These are phyloP conservation scores for Bonia amplexicaulis DNA, from an alignment of 176 grass and related monocot species.

Conservation along the genomic window DNA sequence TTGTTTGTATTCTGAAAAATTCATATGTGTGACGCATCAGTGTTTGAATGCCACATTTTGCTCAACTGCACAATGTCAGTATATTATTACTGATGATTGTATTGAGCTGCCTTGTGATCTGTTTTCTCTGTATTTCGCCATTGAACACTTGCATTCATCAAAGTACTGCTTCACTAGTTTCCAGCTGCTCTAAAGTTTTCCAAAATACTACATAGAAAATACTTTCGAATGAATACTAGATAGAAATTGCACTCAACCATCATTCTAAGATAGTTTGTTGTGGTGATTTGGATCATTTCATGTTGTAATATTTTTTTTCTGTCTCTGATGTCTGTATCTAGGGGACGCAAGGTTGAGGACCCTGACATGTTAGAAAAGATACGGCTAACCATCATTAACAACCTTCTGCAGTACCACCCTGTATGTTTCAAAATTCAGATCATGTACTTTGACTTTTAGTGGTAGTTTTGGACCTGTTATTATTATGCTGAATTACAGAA, in stretches of 20 bases:
- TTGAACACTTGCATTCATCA: not conserved
- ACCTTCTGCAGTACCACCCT: constrained; percentile 94
- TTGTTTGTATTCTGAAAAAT: constrained; percentile 17
- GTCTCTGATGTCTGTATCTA: constrained; percentile 28
- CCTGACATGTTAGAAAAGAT: constrained; percentile 91
- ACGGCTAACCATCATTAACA: constrained; percentile 93
- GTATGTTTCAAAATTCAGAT: constrained; percentile 47
- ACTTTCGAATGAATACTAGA: too few relatives aligned
- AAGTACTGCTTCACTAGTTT: constrained; percentile 1
- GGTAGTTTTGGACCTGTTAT: not conserved
- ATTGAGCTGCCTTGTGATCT: not conserved
- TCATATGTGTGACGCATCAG: not conserved
- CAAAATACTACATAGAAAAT: not conserved
- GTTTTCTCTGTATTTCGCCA: not conserved
- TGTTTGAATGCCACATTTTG: not conserved
- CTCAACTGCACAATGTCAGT: not conserved
- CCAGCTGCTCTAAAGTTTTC: not conserved
- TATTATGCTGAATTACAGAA: not conserved
- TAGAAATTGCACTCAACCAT: not conserved
- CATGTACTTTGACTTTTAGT: constrained; percentile 5
- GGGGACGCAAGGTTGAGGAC: constrained; percentile 91
- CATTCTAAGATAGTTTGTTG: not conserved
- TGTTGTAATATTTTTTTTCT: not conserved
- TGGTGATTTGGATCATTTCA: not conserved
- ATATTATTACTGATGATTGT: not conserved